Evolutionary conservation across 1,139 yeast species (phyloP), one percentile per base, ranked within the genome.

Genomic region (Hyphopichia fennica): DNA sequence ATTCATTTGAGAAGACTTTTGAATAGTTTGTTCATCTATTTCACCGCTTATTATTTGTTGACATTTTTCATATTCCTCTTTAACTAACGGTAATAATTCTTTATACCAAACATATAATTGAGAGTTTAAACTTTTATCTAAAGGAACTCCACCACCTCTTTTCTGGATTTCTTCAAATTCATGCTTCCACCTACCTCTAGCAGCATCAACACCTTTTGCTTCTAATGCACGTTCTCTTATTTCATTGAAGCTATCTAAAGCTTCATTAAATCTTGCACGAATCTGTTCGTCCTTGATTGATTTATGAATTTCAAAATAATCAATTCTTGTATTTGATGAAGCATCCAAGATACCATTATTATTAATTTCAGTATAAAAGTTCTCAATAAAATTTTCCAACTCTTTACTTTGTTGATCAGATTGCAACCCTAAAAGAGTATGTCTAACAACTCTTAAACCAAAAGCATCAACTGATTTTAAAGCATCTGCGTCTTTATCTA

Each of bases 181-280:
- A 53, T 83, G 84, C 56, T 81, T 84, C 98, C 98, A 93, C 60
- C 87, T 85, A 56, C 84, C 88, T 48, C 78, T 81, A 0, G 98
- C 96, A 2, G 93, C 93, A 52, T 87, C 93, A 9, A 86, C 74
- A 4, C 96, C 95, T 45, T 86, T 76, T 28, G 82, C 74, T 60
- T 93, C 99, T 35, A 93, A 63, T 38, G 77, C 77, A 43, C 80
- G 69, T 60, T 93, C 96, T 57, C 99, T 80, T 19, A 79, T 80
- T 43, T 77, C 79, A 49, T 93, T 91, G 53, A 84, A 80, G 1
- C 71, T 64, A 48, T 88, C 90, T 42, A 91, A 65, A 0, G 83
- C 78, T 23, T 69, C 71, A 51, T 87, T 86, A 60, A 89, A 89
- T 44, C 67, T 64, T 3, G 52, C 62, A 41, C 72, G 75, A 45